Percentiles rank a stretch among this genome's conserved stretches.
phyloP scores from a whole-genome alignment of 305 asterid genomes.

The Solanum aculeatissimum region DNA sequence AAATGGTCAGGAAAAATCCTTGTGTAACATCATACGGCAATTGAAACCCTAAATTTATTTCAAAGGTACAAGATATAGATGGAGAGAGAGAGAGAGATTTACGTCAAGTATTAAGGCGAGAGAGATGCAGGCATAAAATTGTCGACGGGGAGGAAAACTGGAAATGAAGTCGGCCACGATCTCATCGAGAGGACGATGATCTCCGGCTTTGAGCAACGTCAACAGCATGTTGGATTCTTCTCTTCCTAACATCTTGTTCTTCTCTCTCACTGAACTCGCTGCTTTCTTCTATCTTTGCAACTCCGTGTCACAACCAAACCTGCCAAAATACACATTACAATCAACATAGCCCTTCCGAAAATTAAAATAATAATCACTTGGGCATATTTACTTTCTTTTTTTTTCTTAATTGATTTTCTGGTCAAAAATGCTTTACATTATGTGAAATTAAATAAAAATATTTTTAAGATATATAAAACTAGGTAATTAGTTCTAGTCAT shows the following conservation, averaged over 20 bases:
- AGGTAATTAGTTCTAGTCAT: too few relatives aligned
- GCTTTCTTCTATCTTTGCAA: background rate
- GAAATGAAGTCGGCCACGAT: constrained; percentile 53
- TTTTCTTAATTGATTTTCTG: background rate
- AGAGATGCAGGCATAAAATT: constrained; percentile 58
- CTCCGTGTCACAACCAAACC: background rate
- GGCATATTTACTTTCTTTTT: background rate
- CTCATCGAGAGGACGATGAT: constrained; percentile 51
- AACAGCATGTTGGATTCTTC: constrained; percentile 57
- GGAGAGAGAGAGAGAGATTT: constrained; percentile 18
- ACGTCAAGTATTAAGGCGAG: constrained; percentile 53
- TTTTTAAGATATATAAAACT: too few relatives aligned
- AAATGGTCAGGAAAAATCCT: background rate
- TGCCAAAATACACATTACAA: background rate
- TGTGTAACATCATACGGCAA: background rate
- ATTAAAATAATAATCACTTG: background rate
- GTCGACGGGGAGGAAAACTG: constrained; percentile 34
- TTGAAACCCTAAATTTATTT: background rate
- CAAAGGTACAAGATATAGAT: background rate
- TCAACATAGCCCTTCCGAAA: background rate
- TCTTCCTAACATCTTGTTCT: constrained; percentile 53
- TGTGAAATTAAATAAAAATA: background rate
- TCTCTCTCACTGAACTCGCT: background rate
- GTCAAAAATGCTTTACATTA: background rate
- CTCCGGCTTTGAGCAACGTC: constrained; percentile 55